A percentile compares a stretch with the other conserved stretches of the same genome.
Conservation (phyloP, 441 rosid genomes). For the Populus tomentosa region DNA sequence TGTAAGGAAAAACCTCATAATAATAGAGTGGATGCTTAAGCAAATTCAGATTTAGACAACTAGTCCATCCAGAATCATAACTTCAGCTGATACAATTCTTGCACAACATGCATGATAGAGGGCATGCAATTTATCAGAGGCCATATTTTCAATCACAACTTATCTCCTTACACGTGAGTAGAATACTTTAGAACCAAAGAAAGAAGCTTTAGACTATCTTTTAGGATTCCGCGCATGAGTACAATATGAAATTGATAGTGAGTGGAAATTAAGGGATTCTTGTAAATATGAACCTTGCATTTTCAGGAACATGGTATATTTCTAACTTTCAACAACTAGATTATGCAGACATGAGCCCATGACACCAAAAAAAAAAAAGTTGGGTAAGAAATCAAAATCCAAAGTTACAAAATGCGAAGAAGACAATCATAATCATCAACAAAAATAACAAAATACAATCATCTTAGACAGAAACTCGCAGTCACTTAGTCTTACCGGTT, state of each 20-base stretch:
- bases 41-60: not conserved
- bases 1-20: not conserved
- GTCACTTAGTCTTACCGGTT: slow-evolving; percentile 44
- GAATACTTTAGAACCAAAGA: not conserved
- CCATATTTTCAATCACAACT: not conserved
- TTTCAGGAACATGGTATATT: not conserved
- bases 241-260: not conserved
- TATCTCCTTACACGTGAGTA: not conserved
- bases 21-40: not conserved
- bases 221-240: not conserved
- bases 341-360: not conserved
- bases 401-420: not conserved
- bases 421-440: not conserved
- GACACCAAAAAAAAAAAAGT: not conserved
- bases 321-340: not conserved
- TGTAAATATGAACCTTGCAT: not conserved
- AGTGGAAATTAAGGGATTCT: not conserved
- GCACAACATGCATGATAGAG: not conserved
- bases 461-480: not conserved
- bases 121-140: not conserved
- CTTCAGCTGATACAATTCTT: not conserved
- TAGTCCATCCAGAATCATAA: not conserved
- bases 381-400: not conserved
- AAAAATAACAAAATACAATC: not conserved
- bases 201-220: not conserved